Evolutionary conservation across 352 stramenopile genomes (phyloP).

Genomic region (Phytophthora sp.): DNA sequence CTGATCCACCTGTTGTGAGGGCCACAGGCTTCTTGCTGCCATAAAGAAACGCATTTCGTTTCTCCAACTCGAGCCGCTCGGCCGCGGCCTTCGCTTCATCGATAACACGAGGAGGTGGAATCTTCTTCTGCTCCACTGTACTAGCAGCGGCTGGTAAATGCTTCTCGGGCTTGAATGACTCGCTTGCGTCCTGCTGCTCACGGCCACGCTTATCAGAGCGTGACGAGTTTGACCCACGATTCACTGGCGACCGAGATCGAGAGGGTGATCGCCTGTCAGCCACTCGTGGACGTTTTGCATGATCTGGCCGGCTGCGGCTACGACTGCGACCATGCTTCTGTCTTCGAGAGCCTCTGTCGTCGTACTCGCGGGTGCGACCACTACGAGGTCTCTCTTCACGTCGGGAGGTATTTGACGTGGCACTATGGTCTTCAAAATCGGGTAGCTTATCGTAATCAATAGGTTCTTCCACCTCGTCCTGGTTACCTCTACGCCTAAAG

Average conservation of each 20-base stretch:
- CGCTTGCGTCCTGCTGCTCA: slow-evolving; percentile 4
- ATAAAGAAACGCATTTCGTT: slow-evolving; percentile 71
- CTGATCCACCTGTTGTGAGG: neutral
- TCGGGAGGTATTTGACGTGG: slow-evolving; percentile 25
- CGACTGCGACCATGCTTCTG: slow-evolving; percentile 24
- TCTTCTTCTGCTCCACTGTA: slow-evolving; percentile 17
- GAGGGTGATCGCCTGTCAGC: slow-evolving; percentile 37
- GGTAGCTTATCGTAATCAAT: slow-evolving; percentile 86
- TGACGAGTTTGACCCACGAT: neutral
- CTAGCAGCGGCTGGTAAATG: neutral
- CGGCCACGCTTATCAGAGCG: neutral
- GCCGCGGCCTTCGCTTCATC: slow-evolving; percentile 40
- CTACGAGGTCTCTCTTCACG: slow-evolving; percentile 21
- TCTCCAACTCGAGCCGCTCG: slow-evolving; percentile 52
- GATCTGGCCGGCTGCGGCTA: slow-evolving; percentile 39
- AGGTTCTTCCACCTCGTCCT: slow-evolving; percentile 53
- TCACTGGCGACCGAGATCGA: slow-evolving; percentile 28
- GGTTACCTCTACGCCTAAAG: slow-evolving; percentile 8
- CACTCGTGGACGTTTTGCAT: slow-evolving; percentile 18
- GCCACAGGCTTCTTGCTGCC: slow-evolving; percentile 30
- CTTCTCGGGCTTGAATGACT: neutral
- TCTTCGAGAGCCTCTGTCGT: slow-evolving; percentile 17
- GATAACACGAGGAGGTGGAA: neutral
- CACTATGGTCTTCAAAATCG: slow-evolving; percentile 62
- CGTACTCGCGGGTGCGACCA: slow-evolving; percentile 9